Base-by-base conservation (phyloP, 345 rosid genomes). In the Diplotaxis tenuifolia region DNA sequence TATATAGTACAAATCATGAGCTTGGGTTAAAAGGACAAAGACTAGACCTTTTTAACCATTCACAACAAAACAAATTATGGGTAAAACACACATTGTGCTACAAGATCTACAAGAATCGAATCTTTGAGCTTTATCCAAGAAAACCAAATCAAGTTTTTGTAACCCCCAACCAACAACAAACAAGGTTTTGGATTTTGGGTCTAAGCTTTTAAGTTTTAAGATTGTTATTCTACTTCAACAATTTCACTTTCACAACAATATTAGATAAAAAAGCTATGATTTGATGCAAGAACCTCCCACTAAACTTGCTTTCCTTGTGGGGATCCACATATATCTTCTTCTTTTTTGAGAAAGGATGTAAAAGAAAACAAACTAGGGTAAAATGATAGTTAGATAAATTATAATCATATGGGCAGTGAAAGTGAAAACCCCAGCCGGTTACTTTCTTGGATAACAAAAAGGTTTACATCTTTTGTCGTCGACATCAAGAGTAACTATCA, bases 221-320 rank as follows among this genome's bases (percentile, higher is more conserved):
- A 68, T 75, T 53, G 69, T 68, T 76, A 71, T 57, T 70, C 31
- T 16, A 31, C 47, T 57, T 62, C 3, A 12, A 60, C 38, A 68
- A 21, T 53, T 75, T 68, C 36, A 40, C 65, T 53, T 53, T 68
- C 70, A 64, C 9, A 64, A 3, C 27, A 55, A 56, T 47, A 32
- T 56, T 70, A 32, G 75, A 70, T 55, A 59, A 66, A 57, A 66
- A 59, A 65, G 63, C 22, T 50, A 66, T 71, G 72, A 77, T 71
- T 77, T 65, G 80, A 77, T 65, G 72, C 80, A 58, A 71, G 76
- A 77, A 77, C 80, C 72, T 71, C 71, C 80, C 63, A 64, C 72
- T 65, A 71, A 20, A 42, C 54, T 52, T 59, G 21, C 25, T 70
- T 76, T 64, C 71, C 32, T 16, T 57, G 75, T 76, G 67, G 76